Evolutionary conservation across 192 early-diverging fungal genomes (phyloP).

Genomic region (Obelidium mucronatum): DNA sequence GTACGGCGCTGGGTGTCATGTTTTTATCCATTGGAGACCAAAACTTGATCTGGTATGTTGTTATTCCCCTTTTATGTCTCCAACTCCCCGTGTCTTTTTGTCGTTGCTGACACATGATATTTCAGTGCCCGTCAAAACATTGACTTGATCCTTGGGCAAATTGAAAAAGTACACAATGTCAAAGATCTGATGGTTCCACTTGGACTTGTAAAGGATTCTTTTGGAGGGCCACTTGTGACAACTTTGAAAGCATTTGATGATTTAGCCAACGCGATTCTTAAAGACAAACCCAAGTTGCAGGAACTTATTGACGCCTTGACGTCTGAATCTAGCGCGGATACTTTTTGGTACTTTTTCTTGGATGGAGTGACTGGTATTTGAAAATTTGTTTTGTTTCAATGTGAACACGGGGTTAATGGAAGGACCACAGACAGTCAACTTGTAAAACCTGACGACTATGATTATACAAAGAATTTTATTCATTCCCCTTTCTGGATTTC

Average conservation of each 20-base stretch:
- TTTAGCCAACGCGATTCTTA: constrained; percentile 50
- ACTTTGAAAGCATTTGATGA: constrained; percentile 58
- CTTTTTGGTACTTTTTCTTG: constrained; percentile 63
- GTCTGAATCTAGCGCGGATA: constrained; percentile 48
- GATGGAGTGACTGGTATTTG: constrained; percentile 37
- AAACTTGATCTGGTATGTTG: constrained; percentile 45
- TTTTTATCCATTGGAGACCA: constrained; percentile 57
- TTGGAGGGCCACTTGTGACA: constrained; percentile 16
- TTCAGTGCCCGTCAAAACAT: constrained; percentile 43
- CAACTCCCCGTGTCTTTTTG: background rate
- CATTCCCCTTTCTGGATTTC: constrained; percentile 63
- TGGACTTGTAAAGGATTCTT: constrained; percentile 43
- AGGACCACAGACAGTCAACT: constrained; percentile 53
- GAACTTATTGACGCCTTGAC: constrained; percentile 53
- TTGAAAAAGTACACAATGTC: constrained; percentile 12
- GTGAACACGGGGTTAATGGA: background rate
- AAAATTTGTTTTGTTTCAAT: background rate
- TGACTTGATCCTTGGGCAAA: constrained; percentile 38
- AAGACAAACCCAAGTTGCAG: constrained; percentile 47
- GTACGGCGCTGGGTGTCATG: constrained; percentile 47
- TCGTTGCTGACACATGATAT: background rate
- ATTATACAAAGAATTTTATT: constrained; percentile 59
- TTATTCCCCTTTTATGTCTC: background rate
- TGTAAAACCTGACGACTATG: constrained; percentile 62
- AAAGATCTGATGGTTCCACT: constrained; percentile 43